Conservation (phyloP, 768 basidiomycete species). For the Mycena sanguinolenta region DNA sequence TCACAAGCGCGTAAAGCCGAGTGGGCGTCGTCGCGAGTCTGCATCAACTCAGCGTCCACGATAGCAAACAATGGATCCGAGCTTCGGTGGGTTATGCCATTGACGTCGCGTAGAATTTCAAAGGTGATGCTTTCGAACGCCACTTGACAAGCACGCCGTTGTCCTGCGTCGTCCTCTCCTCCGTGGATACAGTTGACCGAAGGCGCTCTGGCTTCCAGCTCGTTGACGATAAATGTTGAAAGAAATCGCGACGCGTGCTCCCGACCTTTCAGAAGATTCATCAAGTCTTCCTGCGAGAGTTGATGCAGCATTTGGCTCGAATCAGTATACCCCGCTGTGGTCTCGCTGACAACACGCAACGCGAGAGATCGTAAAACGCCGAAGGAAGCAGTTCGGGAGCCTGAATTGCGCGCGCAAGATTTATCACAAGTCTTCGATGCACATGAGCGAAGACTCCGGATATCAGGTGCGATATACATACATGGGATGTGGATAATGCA, state of each 20-base stretch:
- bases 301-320: conserved; percentile 52
- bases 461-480: conserved; percentile 57
- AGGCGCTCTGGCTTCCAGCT: conserved; percentile 75
- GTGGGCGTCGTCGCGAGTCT: conserved; percentile 64
- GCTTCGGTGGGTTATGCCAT: conserved; percentile 75
- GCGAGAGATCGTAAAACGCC: conserved; percentile 86
- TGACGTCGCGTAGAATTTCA: conserved; percentile 80
- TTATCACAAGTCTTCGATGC: conserved; percentile 69
- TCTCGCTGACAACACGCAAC: conserved; percentile 73
- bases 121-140: conserved; percentile 83
- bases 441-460: conserved; percentile 22
- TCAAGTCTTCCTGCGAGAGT: conserved; percentile 67
- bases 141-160: conserved; percentile 71
- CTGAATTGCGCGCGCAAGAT: conserved; percentile 70
- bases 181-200: conserved; percentile 63
- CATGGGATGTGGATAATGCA: conserved; percentile 76
- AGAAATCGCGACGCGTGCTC: conserved; percentile 82
- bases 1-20: conserved; percentile 73
- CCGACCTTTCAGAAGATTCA: conserved; percentile 74
- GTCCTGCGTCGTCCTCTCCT: conserved; percentile 59
- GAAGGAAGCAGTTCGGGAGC: conserved; percentile 74
- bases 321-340: conserved; percentile 64
- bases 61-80: conserved; percentile 82
- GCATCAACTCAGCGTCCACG: conserved; percentile 76
- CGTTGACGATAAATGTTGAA: conserved; percentile 81